These are phyloP conservation scores for Fraxinus dipetala DNA, from an alignment of 305 asterid species.

Conservation along the genomic window DNA sequence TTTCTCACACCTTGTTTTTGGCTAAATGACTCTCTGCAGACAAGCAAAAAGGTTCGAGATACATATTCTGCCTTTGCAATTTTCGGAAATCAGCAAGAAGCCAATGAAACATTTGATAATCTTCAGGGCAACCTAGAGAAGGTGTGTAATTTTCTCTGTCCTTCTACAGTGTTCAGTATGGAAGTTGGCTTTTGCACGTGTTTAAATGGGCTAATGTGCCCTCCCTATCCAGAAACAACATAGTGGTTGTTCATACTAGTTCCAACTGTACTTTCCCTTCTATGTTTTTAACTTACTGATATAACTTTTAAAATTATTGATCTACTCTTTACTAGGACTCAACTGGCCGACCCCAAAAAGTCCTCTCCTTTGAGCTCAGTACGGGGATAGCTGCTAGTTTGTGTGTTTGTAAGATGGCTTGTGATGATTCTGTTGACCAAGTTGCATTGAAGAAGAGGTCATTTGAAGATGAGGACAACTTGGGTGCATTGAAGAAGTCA, in stretches of 20 bases:
- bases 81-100: constrained; percentile 60
- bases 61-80: constrained; percentile 58
- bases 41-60: constrained; percentile 32
- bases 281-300: not conserved
- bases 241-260: not conserved
- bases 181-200: not conserved
- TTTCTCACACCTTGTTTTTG: not conserved
- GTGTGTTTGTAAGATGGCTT: constrained; percentile 49
- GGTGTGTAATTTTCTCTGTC: constrained; percentile 33
- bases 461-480: constrained; percentile 38
- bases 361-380: constrained; percentile 47
- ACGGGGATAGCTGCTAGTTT: constrained; percentile 47
- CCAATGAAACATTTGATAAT: constrained; percentile 55
- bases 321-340: constrained; percentile 54
- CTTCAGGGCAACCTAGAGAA: constrained; percentile 59
- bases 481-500: constrained; percentile 40
- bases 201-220: not conserved
- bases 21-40: constrained; percentile 39
- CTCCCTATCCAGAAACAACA: not conserved
- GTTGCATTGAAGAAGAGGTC: constrained; percentile 48
- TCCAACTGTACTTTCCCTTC: not conserved
- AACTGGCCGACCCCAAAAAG: constrained; percentile 62
- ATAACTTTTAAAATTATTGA: not conserved
- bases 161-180: not conserved
- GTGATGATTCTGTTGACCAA: constrained; percentile 22